These are phyloP conservation scores for Lactifluus hygrophoroides DNA, from an alignment of 768 basidiomycete genomes.

Conservation along the genomic window DNA sequence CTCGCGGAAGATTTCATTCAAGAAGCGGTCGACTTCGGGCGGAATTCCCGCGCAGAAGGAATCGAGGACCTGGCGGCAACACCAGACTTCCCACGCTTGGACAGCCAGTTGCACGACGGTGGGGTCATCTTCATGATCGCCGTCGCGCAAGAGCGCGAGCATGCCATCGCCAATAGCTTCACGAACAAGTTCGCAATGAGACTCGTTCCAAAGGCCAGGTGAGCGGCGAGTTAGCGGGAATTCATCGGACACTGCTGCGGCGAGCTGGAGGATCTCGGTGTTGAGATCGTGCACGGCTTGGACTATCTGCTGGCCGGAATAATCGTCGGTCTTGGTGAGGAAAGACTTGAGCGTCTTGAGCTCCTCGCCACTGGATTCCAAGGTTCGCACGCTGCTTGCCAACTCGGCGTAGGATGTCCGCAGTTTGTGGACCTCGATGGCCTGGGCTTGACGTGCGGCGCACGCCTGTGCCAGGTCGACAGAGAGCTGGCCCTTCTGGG, in stretches of 20 bases:
- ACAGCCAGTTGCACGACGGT: conserved; percentile 31
- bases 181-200: conserved; percentile 25
- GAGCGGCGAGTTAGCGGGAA: conserved; percentile 24
- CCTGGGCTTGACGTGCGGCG: conserved; percentile 7
- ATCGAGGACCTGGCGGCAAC: conserved; percentile 26
- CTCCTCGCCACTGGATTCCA: conserved; percentile 23
- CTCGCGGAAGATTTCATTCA: conserved; percentile 25
- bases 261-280: conserved; percentile 29
- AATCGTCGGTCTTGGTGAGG: conserved; percentile 30
- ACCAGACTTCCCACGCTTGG: conserved; percentile 32
- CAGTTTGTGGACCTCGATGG: conserved; percentile 20
- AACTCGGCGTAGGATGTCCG: conserved; percentile 22
- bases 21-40: conserved; percentile 25
- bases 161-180: conserved; percentile 26
- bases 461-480: conserved; percentile 13
- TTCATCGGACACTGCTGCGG: conserved; percentile 28
- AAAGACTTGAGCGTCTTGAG: conserved; percentile 28
- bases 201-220: conserved; percentile 20
- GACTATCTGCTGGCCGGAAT: conserved; percentile 29
- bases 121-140: conserved; percentile 27
- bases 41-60: conserved; percentile 29
- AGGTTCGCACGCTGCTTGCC: conserved; percentile 23
- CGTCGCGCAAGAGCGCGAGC: conserved; percentile 24
- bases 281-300: conserved; percentile 30
- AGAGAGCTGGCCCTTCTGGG: conserved; percentile 19